These are phyloP conservation scores for Salix koriyanagi DNA, from an alignment of 345 rosid species.

Conservation along the genomic window DNA sequence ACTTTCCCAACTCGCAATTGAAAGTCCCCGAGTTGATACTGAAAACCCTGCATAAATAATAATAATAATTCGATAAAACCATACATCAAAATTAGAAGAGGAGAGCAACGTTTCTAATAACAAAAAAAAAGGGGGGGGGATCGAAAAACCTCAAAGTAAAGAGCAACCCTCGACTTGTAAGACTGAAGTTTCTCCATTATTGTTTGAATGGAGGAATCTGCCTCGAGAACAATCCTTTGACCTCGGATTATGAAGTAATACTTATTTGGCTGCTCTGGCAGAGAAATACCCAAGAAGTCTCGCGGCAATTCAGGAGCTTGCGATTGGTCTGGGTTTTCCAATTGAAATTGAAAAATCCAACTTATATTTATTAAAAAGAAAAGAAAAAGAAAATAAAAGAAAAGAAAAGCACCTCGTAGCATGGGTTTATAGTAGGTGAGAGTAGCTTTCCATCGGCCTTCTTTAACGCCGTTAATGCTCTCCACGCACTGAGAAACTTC, in stretches of 20 bases:
- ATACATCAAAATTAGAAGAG: too few relatives aligned
- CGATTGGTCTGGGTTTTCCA: slow-evolving; percentile 39
- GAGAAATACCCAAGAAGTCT: slow-evolving; percentile 70
- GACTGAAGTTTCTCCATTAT: slow-evolving; percentile 97
- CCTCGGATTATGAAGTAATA: slow-evolving; percentile 65
- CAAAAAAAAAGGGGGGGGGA: not conserved
- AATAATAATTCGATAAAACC: not conserved
- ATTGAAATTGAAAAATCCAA: not conserved
- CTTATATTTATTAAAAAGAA: not conserved
- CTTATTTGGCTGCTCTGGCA: slow-evolving; percentile 78
- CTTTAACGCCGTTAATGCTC: slow-evolving; percentile 80
- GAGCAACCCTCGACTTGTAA: slow-evolving; percentile 69
- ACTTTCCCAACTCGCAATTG: slow-evolving; percentile 88
- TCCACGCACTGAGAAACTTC: slow-evolving; percentile 83
- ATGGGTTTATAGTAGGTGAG: slow-evolving; percentile 68
- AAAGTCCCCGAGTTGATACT: slow-evolving; percentile 83
- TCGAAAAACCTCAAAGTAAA: slow-evolving; percentile 61
- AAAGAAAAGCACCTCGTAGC: slow-evolving; percentile 35
- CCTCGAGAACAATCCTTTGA: slow-evolving; percentile 68
- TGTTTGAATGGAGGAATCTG: slow-evolving; percentile 70
- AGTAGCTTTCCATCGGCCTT: slow-evolving; percentile 86
- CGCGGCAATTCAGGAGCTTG: slow-evolving; percentile 54
- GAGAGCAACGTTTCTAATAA: not conserved
- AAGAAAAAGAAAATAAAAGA: not conserved
- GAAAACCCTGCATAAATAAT: slow-evolving; percentile 57